Evolutionary conservation across 1,284 basidiomycete species (phyloP).

Genomic region (Athelia psychrophila): DNA sequence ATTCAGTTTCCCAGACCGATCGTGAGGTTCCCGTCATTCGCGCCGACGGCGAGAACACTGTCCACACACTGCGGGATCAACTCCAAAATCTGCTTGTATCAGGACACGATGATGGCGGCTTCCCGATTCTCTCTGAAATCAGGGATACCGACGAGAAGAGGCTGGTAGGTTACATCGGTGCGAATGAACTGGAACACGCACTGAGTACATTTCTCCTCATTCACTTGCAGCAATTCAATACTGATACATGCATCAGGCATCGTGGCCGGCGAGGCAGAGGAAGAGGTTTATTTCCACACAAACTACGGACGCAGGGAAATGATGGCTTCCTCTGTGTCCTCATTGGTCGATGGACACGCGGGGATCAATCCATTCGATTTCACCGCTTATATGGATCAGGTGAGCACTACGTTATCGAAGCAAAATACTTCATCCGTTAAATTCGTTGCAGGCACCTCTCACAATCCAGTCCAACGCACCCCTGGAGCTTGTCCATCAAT

Average conservation of each 20-base stretch:
- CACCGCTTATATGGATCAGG: constrained; percentile 88
- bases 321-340: constrained; percentile 57
- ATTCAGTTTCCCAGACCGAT: constrained; percentile 44
- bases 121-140: constrained; percentile 73
- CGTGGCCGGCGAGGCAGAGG: constrained; percentile 72
- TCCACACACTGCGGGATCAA: constrained; percentile 65
- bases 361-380: constrained; percentile 76
- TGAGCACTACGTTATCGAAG: constrained; percentile 29
- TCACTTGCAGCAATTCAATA: not conserved
- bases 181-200: constrained; percentile 92
- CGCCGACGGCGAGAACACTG: constrained; percentile 69
- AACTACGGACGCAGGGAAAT: constrained; percentile 38
- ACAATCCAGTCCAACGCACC: constrained; percentile 83
- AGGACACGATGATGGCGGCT: constrained; percentile 82
- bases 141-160: constrained; percentile 47
- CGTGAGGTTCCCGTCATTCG: constrained; percentile 65
- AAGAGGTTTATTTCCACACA: constrained; percentile 61
- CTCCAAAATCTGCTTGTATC: constrained; percentile 54
- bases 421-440: not conserved
- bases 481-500: constrained; percentile 86
- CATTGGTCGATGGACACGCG: constrained; percentile 43
- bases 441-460: constrained; percentile 67
- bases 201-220: constrained; percentile 56
- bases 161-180: constrained; percentile 91
- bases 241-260: constrained; percentile 46